These are phyloP conservation scores for Leccinum fallax DNA, from an alignment of 1,284 basidiomycete species.

Conservation along the genomic window DNA sequence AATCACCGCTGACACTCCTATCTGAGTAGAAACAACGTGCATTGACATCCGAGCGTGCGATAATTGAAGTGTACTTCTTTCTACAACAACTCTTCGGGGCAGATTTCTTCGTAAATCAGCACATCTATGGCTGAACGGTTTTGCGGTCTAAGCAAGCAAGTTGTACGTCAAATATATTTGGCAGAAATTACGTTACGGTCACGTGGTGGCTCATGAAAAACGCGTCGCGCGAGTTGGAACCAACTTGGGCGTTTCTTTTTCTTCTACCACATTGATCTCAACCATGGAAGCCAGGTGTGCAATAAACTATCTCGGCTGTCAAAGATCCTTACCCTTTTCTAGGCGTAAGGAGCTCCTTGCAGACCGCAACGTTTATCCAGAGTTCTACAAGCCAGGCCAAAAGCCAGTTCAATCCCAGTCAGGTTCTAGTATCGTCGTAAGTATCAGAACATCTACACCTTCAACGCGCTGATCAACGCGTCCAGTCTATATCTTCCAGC, in stretches of 20 bases:
- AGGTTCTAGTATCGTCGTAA: conserved; percentile 22
- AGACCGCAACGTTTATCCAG: conserved; percentile 32
- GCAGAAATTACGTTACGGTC: neutral
- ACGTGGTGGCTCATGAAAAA: conserved; percentile 15
- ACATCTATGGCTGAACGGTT: too few relatives aligned
- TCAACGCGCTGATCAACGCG: neutral
- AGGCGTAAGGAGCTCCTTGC: conserved; percentile 32
- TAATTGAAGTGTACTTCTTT: too few relatives aligned
- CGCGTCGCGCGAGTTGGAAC: conserved; percentile 26
- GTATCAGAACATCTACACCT: conserved; percentile 2
- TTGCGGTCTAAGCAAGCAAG: too few relatives aligned
- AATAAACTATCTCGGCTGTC: neutral
- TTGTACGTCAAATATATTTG: too few relatives aligned
- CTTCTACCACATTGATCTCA: conserved; percentile 6
- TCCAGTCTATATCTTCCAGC: conserved; percentile 27
- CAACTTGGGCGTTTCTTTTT: conserved; percentile 1
- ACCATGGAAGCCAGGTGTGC: conserved; percentile 30
- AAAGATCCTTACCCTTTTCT: neutral
- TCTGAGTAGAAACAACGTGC: too few relatives aligned
- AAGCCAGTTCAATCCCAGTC: conserved; percentile 12
- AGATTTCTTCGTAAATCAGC: too few relatives aligned
- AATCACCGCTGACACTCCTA: too few relatives aligned
- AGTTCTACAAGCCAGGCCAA: conserved; percentile 31
- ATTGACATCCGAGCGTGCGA: too few relatives aligned
- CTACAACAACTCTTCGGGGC: too few relatives aligned